A percentile compares a stretch with the other conserved stretches of the same genome.
These are phyloP conservation scores for Chamaecyparis obtusa DNA, from an alignment of 75 land plant genomes.

Conservation along the genomic window DNA sequence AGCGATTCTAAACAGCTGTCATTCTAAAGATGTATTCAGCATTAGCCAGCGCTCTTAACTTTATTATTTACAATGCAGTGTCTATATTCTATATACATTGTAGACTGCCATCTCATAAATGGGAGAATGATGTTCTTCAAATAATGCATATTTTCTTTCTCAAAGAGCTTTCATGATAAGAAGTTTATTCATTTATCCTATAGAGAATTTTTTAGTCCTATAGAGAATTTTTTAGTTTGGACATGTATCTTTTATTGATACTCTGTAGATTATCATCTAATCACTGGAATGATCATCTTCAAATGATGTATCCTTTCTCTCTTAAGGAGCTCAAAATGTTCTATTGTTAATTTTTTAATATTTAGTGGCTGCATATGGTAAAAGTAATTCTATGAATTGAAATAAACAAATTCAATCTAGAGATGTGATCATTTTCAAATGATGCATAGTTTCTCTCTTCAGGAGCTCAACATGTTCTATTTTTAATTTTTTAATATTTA, in stretches of 20 bases:
- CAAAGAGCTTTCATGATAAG: not conserved
- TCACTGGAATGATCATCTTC: too few relatives aligned
- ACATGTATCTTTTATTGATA: too few relatives aligned
- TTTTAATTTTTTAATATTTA: too few relatives aligned
- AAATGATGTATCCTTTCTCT: too few relatives aligned
- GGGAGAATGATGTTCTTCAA: not conserved
- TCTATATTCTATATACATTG: not conserved
- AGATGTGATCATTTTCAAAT: not conserved
- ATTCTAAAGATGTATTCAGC: constrained; percentile 1
- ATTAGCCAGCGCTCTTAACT: not conserved
- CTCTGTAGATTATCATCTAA: too few relatives aligned
- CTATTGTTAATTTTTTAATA: not conserved
- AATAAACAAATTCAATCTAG: not conserved
- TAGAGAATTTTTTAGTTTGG: not conserved
- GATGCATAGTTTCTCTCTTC: too few relatives aligned
- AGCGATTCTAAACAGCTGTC: not conserved
- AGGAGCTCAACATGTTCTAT: too few relatives aligned
- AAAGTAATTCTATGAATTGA: too few relatives aligned
- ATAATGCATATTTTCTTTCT: not conserved
- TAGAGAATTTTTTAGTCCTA: not conserved
- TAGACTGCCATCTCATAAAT: constrained; percentile 3
- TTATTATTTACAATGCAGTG: constrained; percentile 1
- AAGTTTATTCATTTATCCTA: not conserved
- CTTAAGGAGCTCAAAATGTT: too few relatives aligned
- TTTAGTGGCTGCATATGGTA: not conserved